phyloP scores from a whole-genome alignment of 2,329 filamentous ascomycete species.

The Pezicula radicicola region DNA sequence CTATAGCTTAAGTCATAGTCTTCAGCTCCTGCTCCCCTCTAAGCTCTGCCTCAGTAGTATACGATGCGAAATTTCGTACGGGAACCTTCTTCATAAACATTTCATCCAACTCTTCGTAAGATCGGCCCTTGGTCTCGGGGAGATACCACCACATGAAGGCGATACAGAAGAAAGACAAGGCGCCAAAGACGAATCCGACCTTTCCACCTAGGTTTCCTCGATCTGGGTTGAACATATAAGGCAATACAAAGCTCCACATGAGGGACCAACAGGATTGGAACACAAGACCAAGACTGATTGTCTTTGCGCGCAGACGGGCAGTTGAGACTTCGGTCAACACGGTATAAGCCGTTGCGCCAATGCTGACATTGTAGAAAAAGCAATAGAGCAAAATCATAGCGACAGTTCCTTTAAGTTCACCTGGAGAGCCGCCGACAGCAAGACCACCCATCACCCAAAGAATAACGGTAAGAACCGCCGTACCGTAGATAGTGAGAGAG shows the following conservation, averaged over 20 bases:
- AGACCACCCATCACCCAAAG: constrained; percentile 4
- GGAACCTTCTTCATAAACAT: constrained; percentile 6
- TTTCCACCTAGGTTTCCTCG: constrained; percentile 33
- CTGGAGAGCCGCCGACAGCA: neutral
- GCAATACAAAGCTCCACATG: constrained; percentile 32
- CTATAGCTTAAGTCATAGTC: too few species aligned
- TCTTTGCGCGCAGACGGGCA: constrained; percentile 19
- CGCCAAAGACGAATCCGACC: constrained; percentile 35
- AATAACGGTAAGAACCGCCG: constrained; percentile 2
- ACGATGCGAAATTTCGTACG: constrained; percentile 6
- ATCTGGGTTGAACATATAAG: constrained; percentile 30
- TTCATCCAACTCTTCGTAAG: constrained; percentile 8
- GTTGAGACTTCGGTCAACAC: constrained; percentile 20
- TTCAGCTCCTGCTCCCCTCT: too few species aligned
- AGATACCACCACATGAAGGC: constrained; percentile 31
- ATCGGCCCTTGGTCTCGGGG: constrained; percentile 28
- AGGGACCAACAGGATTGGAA: constrained; percentile 12
- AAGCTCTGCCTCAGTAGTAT: neutral
- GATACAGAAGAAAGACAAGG: constrained; percentile 27
- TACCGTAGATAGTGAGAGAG: constrained; percentile 5
- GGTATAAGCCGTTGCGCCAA: constrained; percentile 31
- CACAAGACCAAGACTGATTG: constrained; percentile 15
- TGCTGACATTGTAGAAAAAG: constrained; percentile 28
- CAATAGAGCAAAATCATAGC: constrained; percentile 8
- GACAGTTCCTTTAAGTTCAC: neutral